Conservation (phyloP, 208 protist species). For the Naegleria gruberi region DNA sequence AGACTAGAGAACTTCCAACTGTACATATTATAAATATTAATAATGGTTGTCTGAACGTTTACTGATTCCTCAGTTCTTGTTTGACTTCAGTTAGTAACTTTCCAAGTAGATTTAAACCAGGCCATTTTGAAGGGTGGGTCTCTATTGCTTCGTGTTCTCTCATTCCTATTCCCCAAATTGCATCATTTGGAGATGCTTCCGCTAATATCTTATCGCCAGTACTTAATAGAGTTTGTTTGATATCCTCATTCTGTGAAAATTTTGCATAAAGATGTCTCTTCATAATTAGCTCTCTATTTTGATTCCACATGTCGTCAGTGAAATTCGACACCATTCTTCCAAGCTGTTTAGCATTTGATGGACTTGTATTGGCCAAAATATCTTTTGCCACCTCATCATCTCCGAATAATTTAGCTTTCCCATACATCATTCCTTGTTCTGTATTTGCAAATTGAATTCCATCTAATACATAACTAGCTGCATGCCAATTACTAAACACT, state of each 20-base stretch:
- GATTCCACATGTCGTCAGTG: conserved; percentile 1
- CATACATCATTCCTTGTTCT: conserved; percentile 28
- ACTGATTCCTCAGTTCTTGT: background rate
- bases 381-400: background rate
- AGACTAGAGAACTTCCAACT: too few relatives aligned
- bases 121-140: background rate
- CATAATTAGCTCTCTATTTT: background rate
- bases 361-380: background rate
- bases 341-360: conserved; percentile 5
- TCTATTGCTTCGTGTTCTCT: background rate
- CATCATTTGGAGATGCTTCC: conserved; percentile 27
- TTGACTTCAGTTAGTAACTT: background rate
- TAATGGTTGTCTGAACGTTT: too few relatives aligned
- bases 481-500: background rate
- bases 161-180: conserved; percentile 32
- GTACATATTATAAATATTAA: too few relatives aligned
- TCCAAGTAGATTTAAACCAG: background rate
- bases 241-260: conserved; percentile 25
- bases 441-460: background rate
- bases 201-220: conserved; percentile 20
- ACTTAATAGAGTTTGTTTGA: background rate
- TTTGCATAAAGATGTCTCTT: background rate
- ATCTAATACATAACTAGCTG: background rate
- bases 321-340: conserved; percentile 21
- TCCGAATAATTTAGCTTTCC: conserved; percentile 25